phyloP scores from a whole-genome alignment of 164 flowering plant genomes.

The Dillenia suffruticosa region DNA sequence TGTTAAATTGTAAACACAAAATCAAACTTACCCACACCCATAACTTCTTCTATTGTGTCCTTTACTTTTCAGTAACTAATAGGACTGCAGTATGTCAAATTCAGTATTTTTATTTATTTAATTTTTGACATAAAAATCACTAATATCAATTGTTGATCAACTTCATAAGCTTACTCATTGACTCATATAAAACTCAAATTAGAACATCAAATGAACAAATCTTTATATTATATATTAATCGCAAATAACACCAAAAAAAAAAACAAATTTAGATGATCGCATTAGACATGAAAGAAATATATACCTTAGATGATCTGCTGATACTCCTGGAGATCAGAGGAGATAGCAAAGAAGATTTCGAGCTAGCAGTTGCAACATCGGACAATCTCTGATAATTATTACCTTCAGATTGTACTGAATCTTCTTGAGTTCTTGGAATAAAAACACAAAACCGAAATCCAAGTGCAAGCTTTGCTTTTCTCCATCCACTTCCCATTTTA shows the following conservation, averaged over 20 bases:
- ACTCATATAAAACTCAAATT: not conserved
- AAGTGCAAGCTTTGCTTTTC: conserved; percentile 46
- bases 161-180: too few species aligned
- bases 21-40: too few species aligned
- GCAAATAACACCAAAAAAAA: not conserved
- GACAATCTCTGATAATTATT: conserved; percentile 31
- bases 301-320: conserved; percentile 71
- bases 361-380: conserved; percentile 28
- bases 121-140: too few species aligned
- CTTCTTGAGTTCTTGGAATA: conserved; percentile 31
- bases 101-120: too few species aligned
- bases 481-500: conserved; percentile 57
- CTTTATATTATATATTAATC: not conserved
- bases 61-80: too few species aligned
- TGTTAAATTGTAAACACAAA: too few species aligned
- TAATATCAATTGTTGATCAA: too few species aligned
- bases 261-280: not conserved
- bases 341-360: conserved; percentile 17
- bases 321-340: conserved; percentile 36
- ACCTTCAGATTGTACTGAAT: conserved; percentile 9
- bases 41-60: too few species aligned
- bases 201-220: not conserved
- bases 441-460: conserved; percentile 37
- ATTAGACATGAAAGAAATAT: not conserved
- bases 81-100: too few species aligned